Evolutionary conservation across 176 grass and related monocot genomes (phyloP), one percentile per base, ranked within the genome.

Genomic region (Chrysopogon serrulatus): DNA sequence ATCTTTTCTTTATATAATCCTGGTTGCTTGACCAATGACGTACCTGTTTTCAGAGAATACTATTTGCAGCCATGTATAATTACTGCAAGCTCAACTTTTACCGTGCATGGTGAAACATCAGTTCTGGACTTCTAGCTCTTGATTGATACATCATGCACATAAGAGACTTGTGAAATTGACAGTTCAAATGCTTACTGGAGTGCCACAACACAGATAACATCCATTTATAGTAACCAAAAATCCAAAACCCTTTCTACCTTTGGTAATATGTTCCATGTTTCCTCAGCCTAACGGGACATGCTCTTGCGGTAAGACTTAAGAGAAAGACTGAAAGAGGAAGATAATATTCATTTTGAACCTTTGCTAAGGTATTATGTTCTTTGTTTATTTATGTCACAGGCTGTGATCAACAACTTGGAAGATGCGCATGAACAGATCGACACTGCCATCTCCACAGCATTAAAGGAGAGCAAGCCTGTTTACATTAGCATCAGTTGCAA

Each of bases 391-490:
- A 65, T 27, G 41, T 77, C 17, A 56, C 69, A 91, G 89, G 89
- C 89, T 16, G 89, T 91, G 60, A 85, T 91, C 28, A 91, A 85
- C 56, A 43, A 91, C 30, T 85, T 91, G 85, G 89, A 91, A 42
- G 89, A 91, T 69, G 89, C 89, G 24, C 89, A 91, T 27, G 89
- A 91, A 28, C 85, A 87, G 69, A 91, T 91, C 32, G 89, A 91
- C 69, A 80, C 47, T 36, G 85, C 89, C 75, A 88, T 91, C 41
- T 88, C 89, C 57, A 91, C 89, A n/a, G 85, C 89, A 45, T 21
- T 91, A 42, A 91, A 76, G 75, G 85, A 91, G 68, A 91, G 89
- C 81, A 91, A 91, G 15, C 89, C 89, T 36, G 89, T 91, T 81
- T 91, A 91, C 71, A 88, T 91, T 34, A 91, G 85, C 62, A 88